phyloP scores from a whole-genome alignment of 768 basidiomycete species.

The Mycena pura region DNA sequence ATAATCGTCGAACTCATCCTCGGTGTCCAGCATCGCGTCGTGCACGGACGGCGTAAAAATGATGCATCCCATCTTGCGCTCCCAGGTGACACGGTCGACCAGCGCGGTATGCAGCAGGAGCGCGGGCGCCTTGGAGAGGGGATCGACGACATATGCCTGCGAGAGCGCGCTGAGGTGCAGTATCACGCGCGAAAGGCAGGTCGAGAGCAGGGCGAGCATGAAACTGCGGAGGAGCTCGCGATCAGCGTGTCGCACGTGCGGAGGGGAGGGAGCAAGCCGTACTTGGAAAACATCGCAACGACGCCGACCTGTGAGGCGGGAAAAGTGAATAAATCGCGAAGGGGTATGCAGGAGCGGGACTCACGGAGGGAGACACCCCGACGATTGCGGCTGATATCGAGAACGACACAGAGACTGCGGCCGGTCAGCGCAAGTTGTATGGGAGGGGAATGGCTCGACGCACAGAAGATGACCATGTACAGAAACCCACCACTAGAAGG shows the following conservation, averaged over 20 bases:
- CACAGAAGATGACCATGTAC: conserved; percentile 28
- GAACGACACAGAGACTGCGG: conserved; percentile 24
- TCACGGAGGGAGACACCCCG: conserved; percentile 25
- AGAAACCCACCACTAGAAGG: conserved; percentile 20
- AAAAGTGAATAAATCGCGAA: background rate
- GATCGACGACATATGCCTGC: conserved; percentile 19
- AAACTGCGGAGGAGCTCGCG: conserved; percentile 12
- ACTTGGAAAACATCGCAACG: conserved; percentile 30
- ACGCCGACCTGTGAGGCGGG: conserved; percentile 23
- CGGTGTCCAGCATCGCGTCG: conserved; percentile 1
- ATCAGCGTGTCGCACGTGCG: background rate
- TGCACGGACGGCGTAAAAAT: conserved; percentile 16
- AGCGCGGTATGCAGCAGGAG: conserved; percentile 23
- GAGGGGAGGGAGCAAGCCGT: background rate
- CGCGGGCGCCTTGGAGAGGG: conserved; percentile 21
- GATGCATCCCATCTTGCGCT: conserved; percentile 27
- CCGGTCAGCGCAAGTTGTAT: background rate
- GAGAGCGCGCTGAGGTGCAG: conserved; percentile 22
- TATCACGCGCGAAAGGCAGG: conserved; percentile 27
- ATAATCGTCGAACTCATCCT: conserved; percentile 1
- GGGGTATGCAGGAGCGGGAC: background rate
- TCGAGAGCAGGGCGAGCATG: conserved; percentile 27
- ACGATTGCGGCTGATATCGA: conserved; percentile 27
- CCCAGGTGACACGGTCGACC: conserved; percentile 25
- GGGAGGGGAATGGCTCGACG: background rate